Evolutionary conservation across 768 basidiomycete genomes (phyloP).

Genomic region (Lyophyllum atratum): DNA sequence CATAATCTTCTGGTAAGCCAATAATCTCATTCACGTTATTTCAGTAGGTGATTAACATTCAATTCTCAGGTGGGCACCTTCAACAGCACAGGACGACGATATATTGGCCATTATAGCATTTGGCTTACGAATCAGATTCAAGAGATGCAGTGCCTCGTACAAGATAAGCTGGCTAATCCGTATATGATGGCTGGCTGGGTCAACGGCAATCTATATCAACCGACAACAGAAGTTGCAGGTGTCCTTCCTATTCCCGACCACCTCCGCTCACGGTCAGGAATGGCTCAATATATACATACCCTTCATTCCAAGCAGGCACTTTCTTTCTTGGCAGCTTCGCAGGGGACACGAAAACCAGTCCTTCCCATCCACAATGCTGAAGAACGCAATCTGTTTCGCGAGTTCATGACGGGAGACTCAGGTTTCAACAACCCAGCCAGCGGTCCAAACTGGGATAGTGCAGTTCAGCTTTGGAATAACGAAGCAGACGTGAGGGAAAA

Average conservation of each 20-base stretch:
- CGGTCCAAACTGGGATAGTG: neutral
- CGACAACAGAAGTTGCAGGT: neutral
- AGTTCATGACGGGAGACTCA: neutral
- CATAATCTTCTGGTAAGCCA: constrained; percentile 22
- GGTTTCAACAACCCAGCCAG: neutral
- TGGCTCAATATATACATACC: neutral
- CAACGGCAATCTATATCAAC: constrained; percentile 6
- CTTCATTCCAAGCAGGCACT: neutral
- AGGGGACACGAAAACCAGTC: neutral
- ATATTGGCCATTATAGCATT: constrained; percentile 20
- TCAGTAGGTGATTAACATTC: no score
- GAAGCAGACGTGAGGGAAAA: neutral
- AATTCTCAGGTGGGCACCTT: constrained; percentile 19
- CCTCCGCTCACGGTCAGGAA: neutral
- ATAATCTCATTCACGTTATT: no score
- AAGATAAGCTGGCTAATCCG: neutral
- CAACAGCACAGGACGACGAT: constrained; percentile 21
- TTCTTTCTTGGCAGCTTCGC: neutral
- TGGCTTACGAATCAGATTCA: constrained; percentile 19
- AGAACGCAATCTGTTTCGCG: neutral
- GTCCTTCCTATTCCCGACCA: constrained; percentile 7
- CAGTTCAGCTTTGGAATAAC: constrained; percentile 1
- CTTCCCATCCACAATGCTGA: neutral
- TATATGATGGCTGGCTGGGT: constrained; percentile 4
- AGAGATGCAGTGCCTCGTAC: neutral